These are phyloP conservation scores for Claviceps sorghi DNA, from an alignment of 2,329 filamentous ascomycete species.

Conservation along the genomic window DNA sequence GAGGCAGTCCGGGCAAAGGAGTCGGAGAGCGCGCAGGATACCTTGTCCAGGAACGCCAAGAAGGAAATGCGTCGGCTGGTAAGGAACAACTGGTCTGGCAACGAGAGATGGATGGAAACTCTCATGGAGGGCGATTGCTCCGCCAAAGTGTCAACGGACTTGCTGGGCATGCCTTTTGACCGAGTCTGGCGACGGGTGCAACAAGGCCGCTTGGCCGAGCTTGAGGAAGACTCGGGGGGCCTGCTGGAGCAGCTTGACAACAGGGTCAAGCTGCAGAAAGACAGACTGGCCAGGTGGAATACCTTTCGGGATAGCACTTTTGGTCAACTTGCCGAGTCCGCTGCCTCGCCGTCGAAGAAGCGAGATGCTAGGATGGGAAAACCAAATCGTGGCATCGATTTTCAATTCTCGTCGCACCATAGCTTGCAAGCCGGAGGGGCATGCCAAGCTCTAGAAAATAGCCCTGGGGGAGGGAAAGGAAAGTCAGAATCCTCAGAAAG, in stretches of 20 bases:
- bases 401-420: constrained; percentile 40
- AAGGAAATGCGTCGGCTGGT: constrained; percentile 44
- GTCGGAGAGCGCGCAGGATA: constrained; percentile 12
- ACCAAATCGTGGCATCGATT: constrained; percentile 29
- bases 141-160: constrained; percentile 38
- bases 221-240: constrained; percentile 36
- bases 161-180: constrained; percentile 55
- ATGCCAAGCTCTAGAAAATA: constrained; percentile 14
- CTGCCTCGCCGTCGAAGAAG: constrained; percentile 13
- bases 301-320: constrained; percentile 42
- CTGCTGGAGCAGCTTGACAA: constrained; percentile 57
- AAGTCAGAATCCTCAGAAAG: constrained; percentile 21
- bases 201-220: constrained; percentile 39
- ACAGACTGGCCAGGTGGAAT: constrained; percentile 59
- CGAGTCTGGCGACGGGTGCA: constrained; percentile 57
- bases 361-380: constrained; percentile 7
- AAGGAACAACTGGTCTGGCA: constrained; percentile 64
- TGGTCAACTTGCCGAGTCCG: constrained; percentile 13
- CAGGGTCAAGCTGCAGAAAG: constrained; percentile 51
- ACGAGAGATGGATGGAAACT: constrained; percentile 57
- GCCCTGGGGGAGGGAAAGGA: constrained; percentile 7
- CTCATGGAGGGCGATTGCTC: constrained; percentile 52
- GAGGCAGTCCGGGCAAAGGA: constrained; percentile 27
- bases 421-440: constrained; percentile 27
- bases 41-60: constrained; percentile 27